Conservation (phyloP, 140 eudicot species). For the Bidens hawaiensis region DNA sequence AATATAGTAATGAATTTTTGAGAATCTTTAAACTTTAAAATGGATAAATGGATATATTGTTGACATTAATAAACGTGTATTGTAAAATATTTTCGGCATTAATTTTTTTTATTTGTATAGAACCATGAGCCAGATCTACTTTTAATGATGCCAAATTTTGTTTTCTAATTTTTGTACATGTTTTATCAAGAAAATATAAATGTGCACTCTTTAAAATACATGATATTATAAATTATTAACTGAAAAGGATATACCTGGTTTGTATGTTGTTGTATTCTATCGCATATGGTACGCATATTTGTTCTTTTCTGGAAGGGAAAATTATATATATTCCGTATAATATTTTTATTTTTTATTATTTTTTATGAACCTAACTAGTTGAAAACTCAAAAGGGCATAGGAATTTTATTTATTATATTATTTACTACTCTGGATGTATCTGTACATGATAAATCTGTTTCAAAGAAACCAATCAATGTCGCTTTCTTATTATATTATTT, state of each 20-base stretch:
- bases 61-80: background rate
- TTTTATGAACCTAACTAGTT: too few species aligned
- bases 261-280: slow-evolving; percentile 4
- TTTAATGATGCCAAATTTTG: background rate
- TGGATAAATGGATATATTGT: background rate
- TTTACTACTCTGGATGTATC: background rate
- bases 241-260: slow-evolving; percentile 2
- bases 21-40: background rate
- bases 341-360: too few species aligned
- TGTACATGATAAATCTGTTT: slow-evolving; percentile 9
- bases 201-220: background rate
- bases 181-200: background rate
- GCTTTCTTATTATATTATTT: background rate
- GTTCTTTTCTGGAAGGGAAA: background rate
- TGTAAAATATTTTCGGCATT: background rate
- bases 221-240: slow-evolving; percentile 11
- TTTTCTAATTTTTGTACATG: background rate
- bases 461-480: slow-evolving; percentile 3
- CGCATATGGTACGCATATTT: slow-evolving; percentile 1
- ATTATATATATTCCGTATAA: too few species aligned
- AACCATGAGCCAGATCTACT: background rate
- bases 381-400: too few species aligned
- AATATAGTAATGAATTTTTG: background rate
- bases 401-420: too few species aligned
- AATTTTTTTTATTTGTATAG: too few species aligned